A percentile compares a stretch with the other conserved stretches of the same genome.
Evolutionary conservation across 352 stramenopile species (phyloP).

Genomic region (Phytophthora foliorum): DNA sequence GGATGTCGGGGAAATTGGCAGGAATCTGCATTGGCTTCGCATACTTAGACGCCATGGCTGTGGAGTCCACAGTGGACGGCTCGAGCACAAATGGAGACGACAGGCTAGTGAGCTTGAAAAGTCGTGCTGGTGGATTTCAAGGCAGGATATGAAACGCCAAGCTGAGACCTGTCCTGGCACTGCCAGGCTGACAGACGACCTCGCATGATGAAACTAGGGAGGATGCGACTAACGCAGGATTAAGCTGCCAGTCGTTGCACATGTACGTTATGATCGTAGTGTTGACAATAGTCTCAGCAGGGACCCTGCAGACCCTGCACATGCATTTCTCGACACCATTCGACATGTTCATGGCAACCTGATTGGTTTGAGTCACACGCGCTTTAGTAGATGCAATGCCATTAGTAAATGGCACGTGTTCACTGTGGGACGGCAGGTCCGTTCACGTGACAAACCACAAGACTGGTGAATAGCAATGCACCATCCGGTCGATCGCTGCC

Average conservation of each 20-base stretch:
- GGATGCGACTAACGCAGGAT: too few relatives aligned
- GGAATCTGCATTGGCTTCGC: slow-evolving; percentile 85
- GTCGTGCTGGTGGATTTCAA: slow-evolving; percentile 5
- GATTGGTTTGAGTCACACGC: slow-evolving; percentile 38
- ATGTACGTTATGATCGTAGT: too few relatives aligned
- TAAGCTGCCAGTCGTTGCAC: too few relatives aligned
- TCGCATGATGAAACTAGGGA: too few relatives aligned
- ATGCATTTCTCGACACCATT: slow-evolving; percentile 26
- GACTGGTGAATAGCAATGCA: slow-evolving; percentile 45
- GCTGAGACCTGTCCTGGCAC: too few relatives aligned
- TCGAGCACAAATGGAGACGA: neutral
- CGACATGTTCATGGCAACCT: slow-evolving; percentile 16
- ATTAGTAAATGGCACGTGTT: slow-evolving; percentile 44
- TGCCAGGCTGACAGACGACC: too few relatives aligned
- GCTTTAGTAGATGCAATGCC: slow-evolving; percentile 31
- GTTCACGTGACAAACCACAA: slow-evolving; percentile 33
- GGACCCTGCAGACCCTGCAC: too few relatives aligned
- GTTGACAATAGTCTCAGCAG: too few relatives aligned
- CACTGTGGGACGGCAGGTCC: slow-evolving; percentile 30
- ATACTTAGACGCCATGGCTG: slow-evolving; percentile 85
- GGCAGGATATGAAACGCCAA: too few relatives aligned
- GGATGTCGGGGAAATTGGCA: slow-evolving; percentile 72
- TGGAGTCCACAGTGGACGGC: too few relatives aligned
- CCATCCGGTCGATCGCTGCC: slow-evolving; percentile 24
- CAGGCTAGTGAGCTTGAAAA: slow-evolving; percentile 17